Evolutionary conservation across 2,329 filamentous ascomycete genomes (phyloP).

Genomic region (Cladophialophora psammophila): DNA sequence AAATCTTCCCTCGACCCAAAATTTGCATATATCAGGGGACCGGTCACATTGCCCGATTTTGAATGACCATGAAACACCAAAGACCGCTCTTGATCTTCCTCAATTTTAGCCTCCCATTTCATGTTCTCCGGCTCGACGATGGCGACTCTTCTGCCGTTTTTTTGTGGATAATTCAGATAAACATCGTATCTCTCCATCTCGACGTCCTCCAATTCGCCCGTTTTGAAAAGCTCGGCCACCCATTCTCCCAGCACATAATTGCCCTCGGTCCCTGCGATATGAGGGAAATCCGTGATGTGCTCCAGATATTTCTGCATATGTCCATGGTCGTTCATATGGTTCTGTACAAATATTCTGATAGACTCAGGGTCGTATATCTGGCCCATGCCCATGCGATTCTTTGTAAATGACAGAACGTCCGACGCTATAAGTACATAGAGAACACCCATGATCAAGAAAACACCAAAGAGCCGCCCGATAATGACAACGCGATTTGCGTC

Average conservation of each 20-base stretch:
- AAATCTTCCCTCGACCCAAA: conserved; percentile 89
- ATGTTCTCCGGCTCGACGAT: conserved; percentile 75
- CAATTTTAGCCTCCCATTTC: conserved; percentile 79
- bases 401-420: conserved; percentile 75
- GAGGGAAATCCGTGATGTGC: conserved; percentile 83
- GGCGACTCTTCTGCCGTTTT: conserved; percentile 78
- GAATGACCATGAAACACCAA: conserved; percentile 88
- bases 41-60: conserved; percentile 82
- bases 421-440: conserved; percentile 87
- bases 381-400: conserved; percentile 66
- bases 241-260: conserved; percentile 86
- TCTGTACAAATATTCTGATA: conserved; percentile 76
- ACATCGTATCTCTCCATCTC: conserved; percentile 80
- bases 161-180: conserved; percentile 88
- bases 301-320: conserved; percentile 75
- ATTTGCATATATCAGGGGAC: conserved; percentile 89
- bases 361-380: conserved; percentile 84
- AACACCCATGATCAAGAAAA: conserved; percentile 76
- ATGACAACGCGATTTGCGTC: conserved; percentile 68
- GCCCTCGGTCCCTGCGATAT: conserved; percentile 92
- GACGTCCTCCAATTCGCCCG: conserved; percentile 76
- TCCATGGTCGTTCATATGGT: conserved; percentile 69
- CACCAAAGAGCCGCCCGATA: conserved; percentile 74
- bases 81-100: conserved; percentile 80
- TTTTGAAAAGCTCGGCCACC: conserved; percentile 77